These are phyloP conservation scores for Gorgonomyces haynaldii DNA, from an alignment of 192 early-diverging fungal genomes.

Conservation along the genomic window DNA sequence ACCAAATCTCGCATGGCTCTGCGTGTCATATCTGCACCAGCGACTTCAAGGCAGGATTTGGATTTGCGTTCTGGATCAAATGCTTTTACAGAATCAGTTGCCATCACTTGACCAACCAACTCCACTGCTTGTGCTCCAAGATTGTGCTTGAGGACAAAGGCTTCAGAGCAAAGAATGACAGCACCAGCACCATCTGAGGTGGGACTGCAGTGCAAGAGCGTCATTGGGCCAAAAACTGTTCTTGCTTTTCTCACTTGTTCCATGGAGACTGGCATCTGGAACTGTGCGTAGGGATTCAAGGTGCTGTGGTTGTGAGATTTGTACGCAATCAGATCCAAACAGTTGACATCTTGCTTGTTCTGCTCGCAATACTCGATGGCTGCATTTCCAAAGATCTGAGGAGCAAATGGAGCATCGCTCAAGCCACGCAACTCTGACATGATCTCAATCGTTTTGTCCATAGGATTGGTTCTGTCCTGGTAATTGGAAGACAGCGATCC, in stretches of 20 bases:
- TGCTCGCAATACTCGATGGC: slow-evolving; percentile 59
- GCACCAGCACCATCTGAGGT: slow-evolving; percentile 62
- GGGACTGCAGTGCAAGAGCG: slow-evolving; percentile 64
- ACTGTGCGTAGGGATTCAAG: slow-evolving; percentile 62
- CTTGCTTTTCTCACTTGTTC: slow-evolving; percentile 50
- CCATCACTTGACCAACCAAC: slow-evolving; percentile 55
- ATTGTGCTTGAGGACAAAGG: slow-evolving; percentile 48
- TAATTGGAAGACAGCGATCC: slow-evolving; percentile 29
- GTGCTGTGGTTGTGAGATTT: slow-evolving; percentile 63
- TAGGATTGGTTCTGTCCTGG: slow-evolving; percentile 50
- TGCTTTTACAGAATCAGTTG: slow-evolving; percentile 52
- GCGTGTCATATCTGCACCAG: slow-evolving; percentile 55
- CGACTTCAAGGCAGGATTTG: slow-evolving; percentile 20
- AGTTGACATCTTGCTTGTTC: slow-evolving; percentile 38
- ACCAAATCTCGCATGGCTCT: slow-evolving; percentile 43
- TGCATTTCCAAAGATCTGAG: slow-evolving; percentile 64
- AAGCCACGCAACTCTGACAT: slow-evolving; percentile 50
- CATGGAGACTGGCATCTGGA: slow-evolving; percentile 46
- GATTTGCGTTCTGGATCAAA: slow-evolving; percentile 16
- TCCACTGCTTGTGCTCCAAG: slow-evolving; percentile 55
- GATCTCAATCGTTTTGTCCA: slow-evolving; percentile 43
- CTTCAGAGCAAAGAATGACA: slow-evolving; percentile 53
- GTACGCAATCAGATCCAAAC: slow-evolving; percentile 57
- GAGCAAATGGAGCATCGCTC: slow-evolving; percentile 41
- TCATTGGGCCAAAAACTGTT: slow-evolving; percentile 58